Conservation (phyloP, 768 basidiomycete species). For the Tylopilus subfusipes region DNA sequence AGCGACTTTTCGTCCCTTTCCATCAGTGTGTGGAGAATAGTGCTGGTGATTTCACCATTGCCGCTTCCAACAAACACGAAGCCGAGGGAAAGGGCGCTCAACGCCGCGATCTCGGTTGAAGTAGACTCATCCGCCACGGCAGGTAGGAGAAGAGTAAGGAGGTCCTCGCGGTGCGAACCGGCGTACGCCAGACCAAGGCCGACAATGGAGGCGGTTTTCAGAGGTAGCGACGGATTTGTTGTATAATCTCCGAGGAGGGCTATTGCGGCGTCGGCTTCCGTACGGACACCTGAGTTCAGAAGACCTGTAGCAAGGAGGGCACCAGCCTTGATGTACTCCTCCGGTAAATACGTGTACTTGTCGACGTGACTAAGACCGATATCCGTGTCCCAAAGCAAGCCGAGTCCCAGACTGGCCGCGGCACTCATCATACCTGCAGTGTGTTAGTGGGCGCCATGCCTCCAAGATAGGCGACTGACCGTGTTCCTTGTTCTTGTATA, state of each 20-base stretch:
- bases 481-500: slow-evolving; percentile 99
- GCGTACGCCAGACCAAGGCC: slow-evolving; percentile 93
- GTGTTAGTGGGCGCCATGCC: slow-evolving; percentile 1
- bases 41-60: slow-evolving; percentile 86
- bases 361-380: slow-evolving; percentile 92
- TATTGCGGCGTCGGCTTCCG: slow-evolving; percentile 89
- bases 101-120: slow-evolving; percentile 84
- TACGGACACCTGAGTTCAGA: slow-evolving; percentile 82
- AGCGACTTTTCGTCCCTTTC: slow-evolving; percentile 72
- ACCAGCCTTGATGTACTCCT: slow-evolving; percentile 98
- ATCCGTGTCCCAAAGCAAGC: slow-evolving; percentile 95
- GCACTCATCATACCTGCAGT: slow-evolving; percentile 89
- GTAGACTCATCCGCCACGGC: slow-evolving; percentile 75
- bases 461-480: slow-evolving; percentile 44
- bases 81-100: slow-evolving; percentile 85
- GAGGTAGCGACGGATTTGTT: slow-evolving; percentile 76
- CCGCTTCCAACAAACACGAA: slow-evolving; percentile 96
- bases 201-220: slow-evolving; percentile 86
- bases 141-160: slow-evolving; percentile 74
- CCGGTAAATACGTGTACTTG: slow-evolving; percentile 94
- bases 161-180: slow-evolving; percentile 87
- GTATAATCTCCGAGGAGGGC: slow-evolving; percentile 89
- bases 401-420: slow-evolving; percentile 89
- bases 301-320: slow-evolving; percentile 94
- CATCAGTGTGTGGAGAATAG: slow-evolving; percentile 90